Evolutionary conservation across 225 moss, liverwort and hornwort species (phyloP).

Genomic region (Neckera pumila): DNA sequence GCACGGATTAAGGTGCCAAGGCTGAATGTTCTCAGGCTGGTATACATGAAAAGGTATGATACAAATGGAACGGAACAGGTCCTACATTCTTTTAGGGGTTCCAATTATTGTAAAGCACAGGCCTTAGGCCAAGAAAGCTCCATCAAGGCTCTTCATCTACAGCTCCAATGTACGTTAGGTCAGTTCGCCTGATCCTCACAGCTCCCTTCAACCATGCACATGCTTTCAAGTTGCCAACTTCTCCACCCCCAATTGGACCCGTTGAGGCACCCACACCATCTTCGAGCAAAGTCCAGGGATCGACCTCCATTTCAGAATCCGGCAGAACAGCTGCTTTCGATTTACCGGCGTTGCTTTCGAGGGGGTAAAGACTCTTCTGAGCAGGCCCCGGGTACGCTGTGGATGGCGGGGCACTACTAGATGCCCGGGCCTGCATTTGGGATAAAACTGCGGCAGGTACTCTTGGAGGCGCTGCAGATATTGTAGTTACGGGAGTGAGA

Average conservation of each 20-base stretch:
- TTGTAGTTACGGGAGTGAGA: slow-evolving; percentile 38
- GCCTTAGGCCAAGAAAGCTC: slow-evolving; percentile 44
- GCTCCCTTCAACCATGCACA: slow-evolving; percentile 85
- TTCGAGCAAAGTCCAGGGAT: slow-evolving; percentile 90
- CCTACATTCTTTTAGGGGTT: slow-evolving; percentile 15
- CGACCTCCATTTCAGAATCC: slow-evolving; percentile 67
- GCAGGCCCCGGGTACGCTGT: slow-evolving; percentile 14
- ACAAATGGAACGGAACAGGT: slow-evolving; percentile 37
- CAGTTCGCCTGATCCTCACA: slow-evolving; percentile 72
- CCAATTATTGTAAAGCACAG: slow-evolving; percentile 34
- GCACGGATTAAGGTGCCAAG: slow-evolving; percentile 13
- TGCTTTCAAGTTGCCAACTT: slow-evolving; percentile 79
- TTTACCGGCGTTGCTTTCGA: slow-evolving; percentile 49
- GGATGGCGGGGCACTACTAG: slow-evolving; percentile 2
- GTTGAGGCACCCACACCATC: slow-evolving; percentile 78
- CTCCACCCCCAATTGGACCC: slow-evolving; percentile 57
- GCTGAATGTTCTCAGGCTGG: slow-evolving; percentile 16
- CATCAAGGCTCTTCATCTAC: slow-evolving; percentile 81
- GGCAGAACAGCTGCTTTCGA: slow-evolving; percentile 26
- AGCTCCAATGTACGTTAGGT: slow-evolving; percentile 82
- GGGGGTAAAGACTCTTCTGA: slow-evolving; percentile 35
- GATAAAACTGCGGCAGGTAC: slow-evolving; percentile 31
- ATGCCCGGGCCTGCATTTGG: slow-evolving; percentile 16
- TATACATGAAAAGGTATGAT: slow-evolving; percentile 44
- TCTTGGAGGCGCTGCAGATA: slow-evolving; percentile 76